Conservation (phyloP, 345 rosid species). For the Eucalyptus polybractea region DNA sequence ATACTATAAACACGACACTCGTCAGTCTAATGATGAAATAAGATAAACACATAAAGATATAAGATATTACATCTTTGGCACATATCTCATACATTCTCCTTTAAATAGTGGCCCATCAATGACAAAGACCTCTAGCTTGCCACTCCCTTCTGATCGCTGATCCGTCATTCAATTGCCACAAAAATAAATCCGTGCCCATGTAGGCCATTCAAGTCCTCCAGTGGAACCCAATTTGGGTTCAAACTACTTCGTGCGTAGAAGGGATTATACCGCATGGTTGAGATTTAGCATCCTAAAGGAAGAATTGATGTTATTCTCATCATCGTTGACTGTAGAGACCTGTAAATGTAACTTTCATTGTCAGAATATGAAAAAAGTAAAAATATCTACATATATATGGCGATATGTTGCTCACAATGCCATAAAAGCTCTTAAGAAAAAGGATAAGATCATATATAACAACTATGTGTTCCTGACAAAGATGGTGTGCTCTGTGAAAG, state of each 20-base stretch:
- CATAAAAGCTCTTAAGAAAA: not conserved
- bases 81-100: not conserved
- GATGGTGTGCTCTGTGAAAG: not conserved
- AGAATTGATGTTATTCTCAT: not conserved
- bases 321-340: not conserved
- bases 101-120: not conserved
- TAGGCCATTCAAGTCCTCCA: not conserved
- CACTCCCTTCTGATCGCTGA: not conserved
- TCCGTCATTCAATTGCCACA: not conserved
- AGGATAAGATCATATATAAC: not conserved
- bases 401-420: not conserved
- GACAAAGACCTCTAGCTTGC: not conserved
- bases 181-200: not conserved
- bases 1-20: not conserved
- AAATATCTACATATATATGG: not conserved
- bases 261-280: not conserved
- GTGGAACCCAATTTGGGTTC: not conserved
- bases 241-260: not conserved
- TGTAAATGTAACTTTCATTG: not conserved
- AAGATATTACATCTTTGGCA: not conserved
- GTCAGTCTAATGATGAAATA: not conserved
- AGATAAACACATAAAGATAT: not conserved
- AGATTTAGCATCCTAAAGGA: not conserved
- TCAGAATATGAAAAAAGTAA: not conserved
- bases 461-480: not conserved